Conservation (phyloP, 495 filamentous ascomycete species). For the Schizothecium vesticola region DNA sequence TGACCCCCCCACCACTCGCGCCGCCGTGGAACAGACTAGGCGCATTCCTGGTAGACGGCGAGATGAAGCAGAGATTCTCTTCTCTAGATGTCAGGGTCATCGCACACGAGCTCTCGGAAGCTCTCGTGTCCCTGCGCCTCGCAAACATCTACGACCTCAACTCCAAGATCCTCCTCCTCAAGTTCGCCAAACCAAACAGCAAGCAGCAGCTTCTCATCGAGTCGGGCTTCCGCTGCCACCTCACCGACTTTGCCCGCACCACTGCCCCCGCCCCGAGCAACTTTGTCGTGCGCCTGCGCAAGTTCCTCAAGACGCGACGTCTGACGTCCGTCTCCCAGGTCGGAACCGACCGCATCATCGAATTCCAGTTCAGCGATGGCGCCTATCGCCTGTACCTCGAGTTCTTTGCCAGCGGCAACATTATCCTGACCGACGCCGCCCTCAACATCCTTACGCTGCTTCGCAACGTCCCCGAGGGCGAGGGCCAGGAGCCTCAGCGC, state of each 20-base stretch:
- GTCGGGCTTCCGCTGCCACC: slow-evolving; percentile 91
- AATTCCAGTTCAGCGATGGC: slow-evolving; percentile 88
- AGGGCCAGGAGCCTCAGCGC: slow-evolving; percentile 70
- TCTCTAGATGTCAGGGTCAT: slow-evolving; percentile 91
- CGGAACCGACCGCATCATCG: slow-evolving; percentile 89
- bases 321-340: slow-evolving; percentile 78
- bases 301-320: slow-evolving; percentile 78
- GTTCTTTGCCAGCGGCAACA: slow-evolving; percentile 90
- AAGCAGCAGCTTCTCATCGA: slow-evolving; percentile 88
- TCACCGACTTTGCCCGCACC: slow-evolving; percentile 80
- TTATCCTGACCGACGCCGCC: slow-evolving; percentile 81
- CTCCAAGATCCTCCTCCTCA: slow-evolving; percentile 90
- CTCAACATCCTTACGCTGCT: slow-evolving; percentile 72
- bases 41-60: slow-evolving; percentile 16
- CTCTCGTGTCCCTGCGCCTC: slow-evolving; percentile 70
- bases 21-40: neutral
- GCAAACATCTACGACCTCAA: slow-evolving; percentile 94
- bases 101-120: slow-evolving; percentile 77
- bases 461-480: slow-evolving; percentile 67
- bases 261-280: slow-evolving; percentile 75
- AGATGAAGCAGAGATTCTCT: slow-evolving; percentile 97
- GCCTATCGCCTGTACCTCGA: slow-evolving; percentile 82
- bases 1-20: too few species aligned
- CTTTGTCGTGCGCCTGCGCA: slow-evolving; percentile 80
- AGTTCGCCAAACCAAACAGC: slow-evolving; percentile 77